A percentile compares a stretch with the other conserved stretches of the same genome.
phyloP scores from a whole-genome alignment of 768 basidiomycete species.

The Podaxis pistillaris region DNA sequence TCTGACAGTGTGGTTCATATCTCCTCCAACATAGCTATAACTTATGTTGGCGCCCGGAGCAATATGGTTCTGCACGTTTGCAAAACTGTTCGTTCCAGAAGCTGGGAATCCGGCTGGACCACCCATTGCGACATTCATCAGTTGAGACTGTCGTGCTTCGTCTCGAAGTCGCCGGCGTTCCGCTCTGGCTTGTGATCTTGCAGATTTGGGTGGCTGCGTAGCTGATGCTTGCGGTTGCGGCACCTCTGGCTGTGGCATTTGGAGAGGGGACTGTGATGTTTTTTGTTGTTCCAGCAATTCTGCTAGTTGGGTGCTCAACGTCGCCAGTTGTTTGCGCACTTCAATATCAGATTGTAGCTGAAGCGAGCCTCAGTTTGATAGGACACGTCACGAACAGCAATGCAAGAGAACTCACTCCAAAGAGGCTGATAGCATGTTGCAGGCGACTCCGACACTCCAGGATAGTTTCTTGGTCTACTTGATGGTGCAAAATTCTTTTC shows the following conservation, averaged over 20 bases:
- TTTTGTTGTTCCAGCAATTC: background rate
- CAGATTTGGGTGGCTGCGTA: background rate
- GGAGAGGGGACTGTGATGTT: background rate
- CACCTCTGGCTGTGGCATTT: background rate
- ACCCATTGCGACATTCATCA: background rate
- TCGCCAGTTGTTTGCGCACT: background rate
- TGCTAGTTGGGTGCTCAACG: background rate
- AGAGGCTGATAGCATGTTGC: background rate
- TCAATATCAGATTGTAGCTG: background rate
- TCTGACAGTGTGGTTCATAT: background rate
- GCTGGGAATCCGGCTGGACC: background rate
- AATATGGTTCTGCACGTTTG: background rate
- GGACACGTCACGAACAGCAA: background rate
- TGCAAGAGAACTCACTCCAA: constrained; percentile 3
- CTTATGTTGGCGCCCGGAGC: background rate
- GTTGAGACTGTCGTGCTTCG: background rate
- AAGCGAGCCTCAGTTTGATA: background rate
- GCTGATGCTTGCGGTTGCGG: background rate
- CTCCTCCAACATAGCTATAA: background rate
- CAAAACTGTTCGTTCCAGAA: background rate
- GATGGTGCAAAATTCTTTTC: background rate
- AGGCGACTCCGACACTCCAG: constrained; percentile 2
- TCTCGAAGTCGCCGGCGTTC: background rate
- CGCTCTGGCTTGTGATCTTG: background rate
- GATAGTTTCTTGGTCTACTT: background rate